Conservation (phyloP, 176 grass and related monocot species). For the Coix lacrymajobi region DNA sequence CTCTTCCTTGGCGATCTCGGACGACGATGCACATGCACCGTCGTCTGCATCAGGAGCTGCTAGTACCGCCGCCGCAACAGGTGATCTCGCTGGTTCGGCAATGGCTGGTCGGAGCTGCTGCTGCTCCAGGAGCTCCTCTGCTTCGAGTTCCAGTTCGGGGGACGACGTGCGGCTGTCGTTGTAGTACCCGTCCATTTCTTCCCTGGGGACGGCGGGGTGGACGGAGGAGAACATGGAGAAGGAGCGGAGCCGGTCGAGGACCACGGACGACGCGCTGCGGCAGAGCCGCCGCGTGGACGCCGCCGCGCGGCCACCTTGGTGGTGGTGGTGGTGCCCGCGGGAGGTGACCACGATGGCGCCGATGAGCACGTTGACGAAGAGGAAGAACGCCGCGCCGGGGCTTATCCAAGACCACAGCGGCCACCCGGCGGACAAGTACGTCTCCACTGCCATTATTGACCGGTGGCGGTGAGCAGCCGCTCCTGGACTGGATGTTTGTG, state of each 20-base stretch:
- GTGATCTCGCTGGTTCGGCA: background rate
- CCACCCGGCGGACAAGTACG: background rate
- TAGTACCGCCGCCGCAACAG: background rate
- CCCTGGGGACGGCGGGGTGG: background rate
- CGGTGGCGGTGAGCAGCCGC: background rate
- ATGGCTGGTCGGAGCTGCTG: background rate
- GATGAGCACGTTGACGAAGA: constrained; percentile 32
- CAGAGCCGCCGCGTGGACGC: constrained; percentile 14
- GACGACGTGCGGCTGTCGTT: background rate
- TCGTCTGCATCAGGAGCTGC: too few species aligned
- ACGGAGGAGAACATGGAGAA: constrained; percentile 20
- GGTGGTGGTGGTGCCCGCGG: background rate
- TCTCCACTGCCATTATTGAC: background rate
- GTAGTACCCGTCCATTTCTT: background rate
- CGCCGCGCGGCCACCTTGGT: background rate
- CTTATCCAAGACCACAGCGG: constrained; percentile 24
- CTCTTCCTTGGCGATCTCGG: background rate
- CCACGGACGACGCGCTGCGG: constrained; percentile 40
- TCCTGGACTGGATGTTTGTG: background rate
- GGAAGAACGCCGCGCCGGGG: constrained; percentile 22
- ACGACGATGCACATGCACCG: background rate
- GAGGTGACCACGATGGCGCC: constrained; percentile 7
- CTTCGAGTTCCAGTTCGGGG: background rate
- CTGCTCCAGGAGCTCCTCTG: background rate
- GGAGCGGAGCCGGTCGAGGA: constrained; percentile 18